Conservation (phyloP, 2,329 filamentous ascomycete species). For the Sarocladium strictum region DNA sequence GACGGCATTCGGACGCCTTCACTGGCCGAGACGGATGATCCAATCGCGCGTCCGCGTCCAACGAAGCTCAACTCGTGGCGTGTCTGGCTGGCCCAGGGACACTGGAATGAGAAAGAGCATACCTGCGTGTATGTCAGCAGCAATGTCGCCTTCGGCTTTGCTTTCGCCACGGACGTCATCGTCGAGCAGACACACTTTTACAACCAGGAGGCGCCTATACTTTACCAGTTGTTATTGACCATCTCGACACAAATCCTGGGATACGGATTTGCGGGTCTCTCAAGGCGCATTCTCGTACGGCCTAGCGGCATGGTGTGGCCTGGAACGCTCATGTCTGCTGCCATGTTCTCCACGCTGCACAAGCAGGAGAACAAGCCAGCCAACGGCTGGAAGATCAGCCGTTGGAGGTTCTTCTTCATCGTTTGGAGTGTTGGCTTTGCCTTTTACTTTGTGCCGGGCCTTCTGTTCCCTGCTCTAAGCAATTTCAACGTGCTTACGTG, state of each 20-base stretch:
- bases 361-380: constrained; percentile 77
- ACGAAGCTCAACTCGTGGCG: constrained; percentile 41
- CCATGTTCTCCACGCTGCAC: constrained; percentile 84
- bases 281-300: constrained; percentile 73
- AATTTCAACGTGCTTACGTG: constrained; percentile 88
- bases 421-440: constrained; percentile 65
- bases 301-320: constrained; percentile 92
- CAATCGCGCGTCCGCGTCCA: constrained; percentile 15
- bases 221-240: constrained; percentile 76
- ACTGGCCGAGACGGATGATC: constrained; percentile 15
- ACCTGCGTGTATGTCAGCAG: constrained; percentile 85
- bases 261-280: constrained; percentile 79
- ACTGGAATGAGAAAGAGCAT: constrained; percentile 86
- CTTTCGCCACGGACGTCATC: constrained; percentile 84
- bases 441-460: constrained; percentile 81
- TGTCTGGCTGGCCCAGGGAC: constrained; percentile 72
- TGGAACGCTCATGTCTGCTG: constrained; percentile 78
- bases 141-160: constrained; percentile 85
- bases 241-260: constrained; percentile 82
- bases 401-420: constrained; percentile 78
- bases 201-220: constrained; percentile 68
- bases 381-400: constrained; percentile 75
- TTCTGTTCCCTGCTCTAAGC: constrained; percentile 77
- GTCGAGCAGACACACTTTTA: constrained; percentile 89
- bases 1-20: constrained; percentile 37